Base-by-base conservation (phyloP, 768 basidiomycete genomes). In the Steccherinum ochraceum region DNA sequence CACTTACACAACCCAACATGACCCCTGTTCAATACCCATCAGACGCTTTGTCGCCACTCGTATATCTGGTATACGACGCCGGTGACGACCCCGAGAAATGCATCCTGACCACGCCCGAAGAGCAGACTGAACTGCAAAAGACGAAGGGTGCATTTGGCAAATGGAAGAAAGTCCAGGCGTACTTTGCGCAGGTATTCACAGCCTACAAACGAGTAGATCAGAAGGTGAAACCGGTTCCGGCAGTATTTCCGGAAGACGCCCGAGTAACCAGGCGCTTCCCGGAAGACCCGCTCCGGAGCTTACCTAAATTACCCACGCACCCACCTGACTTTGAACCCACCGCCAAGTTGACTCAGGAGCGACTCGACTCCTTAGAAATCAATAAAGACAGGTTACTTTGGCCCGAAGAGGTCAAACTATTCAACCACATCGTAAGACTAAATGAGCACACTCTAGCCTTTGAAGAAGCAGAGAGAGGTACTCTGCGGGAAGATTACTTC, bases 121-220 rank as follows among this genome's bases (percentile, higher is more conserved):
- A n/a, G n/a, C n/a, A n/a, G n/a, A n/a, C n/a, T n/a, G n/a, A n/a
- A n/a, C n/a, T n/a, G n/a, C n/a, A n/a, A n/a, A n/a, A n/a, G n/a
- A n/a, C n/a, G n/a, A n/a, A n/a, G n/a, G n/a, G n/a, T n/a, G n/a
- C n/a, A n/a, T n/a, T n/a, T n/a, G n/a, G n/a, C n/a, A n/a, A n/a
- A n/a, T n/a, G n/a, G n/a, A n/a, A n/a, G n/a, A n/a, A n/a, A n/a
- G n/a, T n/a, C n/a, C n/a, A n/a, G n/a, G n/a, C n/a, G n/a, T n/a
- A n/a, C n/a, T n/a, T n/a, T n/a, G n/a, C n/a, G n/a, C n/a, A n/a
- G n/a, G n/a, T n/a, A n/a, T n/a, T n/a, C n/a, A n/a, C n/a, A n/a
- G 50, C 20, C 3, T 72, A 73, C 52, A 71, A 72, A 50, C 63
- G 62, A 24, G 69, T 70, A 0, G 61, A 61, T 0, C 57, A 66